Percentiles rank a stretch among this genome's conserved stretches.
Conservation (phyloP, 257 asterid species). For the Hygrophila difformis region DNA sequence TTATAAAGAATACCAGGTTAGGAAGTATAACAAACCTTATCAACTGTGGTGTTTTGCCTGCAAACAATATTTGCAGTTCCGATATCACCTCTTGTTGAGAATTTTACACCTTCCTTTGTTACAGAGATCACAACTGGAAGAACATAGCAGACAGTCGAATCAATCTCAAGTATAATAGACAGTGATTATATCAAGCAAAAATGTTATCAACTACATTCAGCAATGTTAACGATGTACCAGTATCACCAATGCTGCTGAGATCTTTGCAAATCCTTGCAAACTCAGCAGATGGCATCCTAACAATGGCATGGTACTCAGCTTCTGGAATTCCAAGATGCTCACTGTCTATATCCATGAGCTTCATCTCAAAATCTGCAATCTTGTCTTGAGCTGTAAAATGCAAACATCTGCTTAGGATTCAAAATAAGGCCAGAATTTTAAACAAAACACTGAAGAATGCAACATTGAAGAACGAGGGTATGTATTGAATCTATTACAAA, state of each 20-base stretch:
- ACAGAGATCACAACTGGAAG: constrained; percentile 82
- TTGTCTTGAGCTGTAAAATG: constrained; percentile 41
- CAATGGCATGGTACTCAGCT: constrained; percentile 59
- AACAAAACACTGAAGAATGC: too few relatives aligned
- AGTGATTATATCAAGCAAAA: neutral
- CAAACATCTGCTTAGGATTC: too few relatives aligned
- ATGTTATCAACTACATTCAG: neutral
- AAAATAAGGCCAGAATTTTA: too few relatives aligned
- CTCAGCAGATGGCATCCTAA: constrained; percentile 57
- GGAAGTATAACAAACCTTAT: constrained; percentile 38
- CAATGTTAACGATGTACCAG: constrained; percentile 22
- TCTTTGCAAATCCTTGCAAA: constrained; percentile 56
- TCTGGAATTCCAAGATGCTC: constrained; percentile 65
- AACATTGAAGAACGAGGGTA: too few relatives aligned
- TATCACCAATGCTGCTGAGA: constrained; percentile 60
- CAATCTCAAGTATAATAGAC: neutral
- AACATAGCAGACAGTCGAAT: neutral
- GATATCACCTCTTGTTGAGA: constrained; percentile 89
- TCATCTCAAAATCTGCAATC: constrained; percentile 62
- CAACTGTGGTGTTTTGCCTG: constrained; percentile 86
- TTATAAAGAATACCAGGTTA: constrained; percentile 52
- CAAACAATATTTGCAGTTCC: constrained; percentile 81
- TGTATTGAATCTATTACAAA: too few relatives aligned
- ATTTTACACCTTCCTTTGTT: constrained; percentile 92
- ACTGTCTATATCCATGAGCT: constrained; percentile 63